These are phyloP conservation scores for Exobasidium cylindrosporum DNA, from an alignment of 1,284 basidiomycete genomes.

Conservation along the genomic window DNA sequence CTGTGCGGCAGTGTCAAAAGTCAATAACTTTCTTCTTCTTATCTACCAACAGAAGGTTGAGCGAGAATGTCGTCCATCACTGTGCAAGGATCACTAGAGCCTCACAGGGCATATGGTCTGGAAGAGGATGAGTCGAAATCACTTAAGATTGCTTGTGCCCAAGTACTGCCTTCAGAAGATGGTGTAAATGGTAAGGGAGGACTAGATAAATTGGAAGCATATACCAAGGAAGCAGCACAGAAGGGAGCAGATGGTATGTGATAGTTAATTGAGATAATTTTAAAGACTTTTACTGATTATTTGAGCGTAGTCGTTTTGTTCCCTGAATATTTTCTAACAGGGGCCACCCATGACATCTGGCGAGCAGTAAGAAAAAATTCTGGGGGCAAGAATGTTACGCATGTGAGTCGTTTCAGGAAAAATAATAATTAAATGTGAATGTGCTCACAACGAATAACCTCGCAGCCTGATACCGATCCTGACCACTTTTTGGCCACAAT, in stretches of 20 bases:
- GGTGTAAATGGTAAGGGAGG: slow-evolving; percentile 10
- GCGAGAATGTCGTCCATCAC: neutral
- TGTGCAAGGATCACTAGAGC: neutral
- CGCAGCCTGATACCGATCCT: slow-evolving; percentile 21
- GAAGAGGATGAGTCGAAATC: neutral
- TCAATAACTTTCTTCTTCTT: too few relatives aligned
- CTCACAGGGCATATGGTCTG: neutral
- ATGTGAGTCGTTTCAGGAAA: neutral
- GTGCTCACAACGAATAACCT: neutral
- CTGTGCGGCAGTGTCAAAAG: too few relatives aligned
- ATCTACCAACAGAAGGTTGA: too few relatives aligned
- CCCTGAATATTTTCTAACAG: slow-evolving; percentile 52
- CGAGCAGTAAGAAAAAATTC: slow-evolving; percentile 12
- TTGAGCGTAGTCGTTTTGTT: slow-evolving; percentile 44
- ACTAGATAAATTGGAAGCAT: slow-evolving; percentile 27
- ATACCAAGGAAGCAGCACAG: slow-evolving; percentile 18
- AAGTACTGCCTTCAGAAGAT: slow-evolving; percentile 20
- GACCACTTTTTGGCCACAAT: slow-evolving; percentile 37
- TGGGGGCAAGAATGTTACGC: neutral
- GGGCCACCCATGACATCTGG: slow-evolving; percentile 43
- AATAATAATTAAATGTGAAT: too few relatives aligned
- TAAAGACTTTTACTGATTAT: too few relatives aligned
- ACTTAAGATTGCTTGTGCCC: slow-evolving; percentile 21
- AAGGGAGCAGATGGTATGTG: slow-evolving; percentile 9
- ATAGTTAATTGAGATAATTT: too few relatives aligned